phyloP scores from a whole-genome alignment of 805 yeast species.

The Ogataea siamensis region DNA sequence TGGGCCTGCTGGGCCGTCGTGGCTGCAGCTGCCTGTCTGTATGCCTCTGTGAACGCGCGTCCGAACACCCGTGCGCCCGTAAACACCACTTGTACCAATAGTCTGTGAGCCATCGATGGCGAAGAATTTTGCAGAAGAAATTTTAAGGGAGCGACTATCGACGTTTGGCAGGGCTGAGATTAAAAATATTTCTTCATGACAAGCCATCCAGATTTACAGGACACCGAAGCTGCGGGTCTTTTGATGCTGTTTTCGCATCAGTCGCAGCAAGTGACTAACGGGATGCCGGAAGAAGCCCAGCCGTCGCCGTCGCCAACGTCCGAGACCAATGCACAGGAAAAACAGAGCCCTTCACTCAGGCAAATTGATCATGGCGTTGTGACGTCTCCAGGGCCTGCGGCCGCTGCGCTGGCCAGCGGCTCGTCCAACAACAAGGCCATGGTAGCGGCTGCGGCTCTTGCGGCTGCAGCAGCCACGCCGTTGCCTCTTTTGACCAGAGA shows the following conservation, averaged over 20 bases:
- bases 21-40: constrained; percentile 92
- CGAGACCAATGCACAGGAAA: constrained; percentile 5
- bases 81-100: constrained; percentile 81
- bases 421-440: constrained; percentile 47
- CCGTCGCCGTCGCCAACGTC: constrained; percentile 4
- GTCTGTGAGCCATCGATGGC: constrained; percentile 73
- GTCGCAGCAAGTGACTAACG: constrained; percentile 16
- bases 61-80: constrained; percentile 97
- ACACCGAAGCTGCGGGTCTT: constrained; percentile 40
- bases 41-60: constrained; percentile 94
- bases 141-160: constrained; percentile 4
- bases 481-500: constrained; percentile 44
- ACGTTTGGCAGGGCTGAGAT: constrained; percentile 3
- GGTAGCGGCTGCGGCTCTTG: constrained; percentile 81
- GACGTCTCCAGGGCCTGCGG: constrained; percentile 39
- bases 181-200: constrained; percentile 7
- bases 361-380: constrained; percentile 24
- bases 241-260: constrained; percentile 39
- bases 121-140: constrained; percentile 6
- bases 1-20: constrained; percentile 64
- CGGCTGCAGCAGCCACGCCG: constrained; percentile 79
- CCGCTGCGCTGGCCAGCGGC: constrained; percentile 36
- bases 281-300: neutral
- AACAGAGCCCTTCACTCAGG: constrained; percentile 22
- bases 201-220: constrained; percentile 24